Percentiles rank a stretch among this genome's conserved stretches.
Evolutionary conservation across 495 filamentous ascomycete species (phyloP).

Genomic region (Pyronema omphalodes): DNA sequence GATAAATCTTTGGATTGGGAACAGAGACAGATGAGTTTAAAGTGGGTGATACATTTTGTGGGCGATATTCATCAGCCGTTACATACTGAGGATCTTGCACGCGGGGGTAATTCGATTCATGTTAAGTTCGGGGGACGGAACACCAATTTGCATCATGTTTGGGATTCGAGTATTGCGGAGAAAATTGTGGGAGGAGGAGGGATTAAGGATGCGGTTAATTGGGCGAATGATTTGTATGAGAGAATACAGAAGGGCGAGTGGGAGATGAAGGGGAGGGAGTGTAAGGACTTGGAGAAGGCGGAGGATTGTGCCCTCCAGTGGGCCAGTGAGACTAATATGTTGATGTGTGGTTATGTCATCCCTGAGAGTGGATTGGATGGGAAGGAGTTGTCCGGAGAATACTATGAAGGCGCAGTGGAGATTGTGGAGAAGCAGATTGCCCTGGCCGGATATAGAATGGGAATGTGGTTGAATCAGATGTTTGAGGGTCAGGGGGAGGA

Average conservation of each 20-base stretch:
- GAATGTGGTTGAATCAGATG: slow-evolving; percentile 41
- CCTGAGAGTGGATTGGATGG: slow-evolving; percentile 33
- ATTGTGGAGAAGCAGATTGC: slow-evolving; percentile 58
- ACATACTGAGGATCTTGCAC: slow-evolving; percentile 39
- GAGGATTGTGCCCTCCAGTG: slow-evolving; percentile 36
- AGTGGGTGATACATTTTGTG: slow-evolving; percentile 43
- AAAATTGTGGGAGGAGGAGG: slow-evolving; percentile 35
- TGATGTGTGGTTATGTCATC: slow-evolving; percentile 43
- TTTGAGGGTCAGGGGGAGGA: not conserved
- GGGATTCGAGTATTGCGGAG: slow-evolving; percentile 44
- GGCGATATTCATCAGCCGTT: slow-evolving; percentile 49
- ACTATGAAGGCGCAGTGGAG: slow-evolving; percentile 42
- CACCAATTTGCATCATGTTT: slow-evolving; percentile 41
- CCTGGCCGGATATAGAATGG: slow-evolving; percentile 52
- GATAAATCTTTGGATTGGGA: slow-evolving; percentile 12
- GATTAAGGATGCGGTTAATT: slow-evolving; percentile 31
- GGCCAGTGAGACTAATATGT: slow-evolving; percentile 42
- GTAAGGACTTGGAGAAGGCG: slow-evolving; percentile 33
- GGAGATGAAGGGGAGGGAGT: slow-evolving; percentile 31
- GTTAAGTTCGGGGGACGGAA: slow-evolving; percentile 35
- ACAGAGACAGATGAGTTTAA: slow-evolving; percentile 33
- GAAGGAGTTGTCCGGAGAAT: slow-evolving; percentile 41
- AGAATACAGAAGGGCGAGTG: slow-evolving; percentile 39
- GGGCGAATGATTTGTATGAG: slow-evolving; percentile 33
- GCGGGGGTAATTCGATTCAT: slow-evolving; percentile 42